A percentile compares a stretch with the other conserved stretches of the same genome.
Conservation (phyloP, 108 stramenopile species). For the Fragilariopsis cylindrus region DNA sequence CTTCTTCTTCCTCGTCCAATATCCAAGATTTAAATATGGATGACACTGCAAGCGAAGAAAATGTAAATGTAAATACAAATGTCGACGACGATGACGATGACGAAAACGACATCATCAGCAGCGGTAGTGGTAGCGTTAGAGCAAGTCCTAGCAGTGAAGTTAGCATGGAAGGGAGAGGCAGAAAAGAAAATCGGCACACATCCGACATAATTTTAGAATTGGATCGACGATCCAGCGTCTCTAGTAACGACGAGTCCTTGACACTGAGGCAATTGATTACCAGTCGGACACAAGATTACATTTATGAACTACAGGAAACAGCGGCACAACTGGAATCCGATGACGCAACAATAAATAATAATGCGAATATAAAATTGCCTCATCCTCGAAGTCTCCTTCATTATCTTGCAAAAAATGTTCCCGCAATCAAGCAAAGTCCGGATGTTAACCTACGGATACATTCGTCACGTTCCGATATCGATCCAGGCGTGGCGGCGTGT, state of each 20-base stretch:
- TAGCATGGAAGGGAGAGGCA: not conserved
- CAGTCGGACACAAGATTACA: constrained; percentile 28
- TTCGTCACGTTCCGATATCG: constrained; percentile 45
- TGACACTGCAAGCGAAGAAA: not conserved
- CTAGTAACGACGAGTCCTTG: constrained; percentile 27
- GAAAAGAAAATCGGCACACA: constrained; percentile 14
- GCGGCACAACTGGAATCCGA: constrained; percentile 1
- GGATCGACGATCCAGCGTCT: constrained; percentile 14
- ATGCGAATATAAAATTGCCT: constrained; percentile 20
- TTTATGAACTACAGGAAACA: constrained; percentile 30
- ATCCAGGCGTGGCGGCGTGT: constrained; percentile 53
- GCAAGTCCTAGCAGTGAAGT: not conserved
- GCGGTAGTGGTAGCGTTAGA: not conserved
- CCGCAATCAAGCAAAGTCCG: constrained; percentile 58
- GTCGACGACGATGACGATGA: not conserved
- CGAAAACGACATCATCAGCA: not conserved
- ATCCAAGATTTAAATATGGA: no score
- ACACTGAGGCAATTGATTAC: constrained; percentile 32
- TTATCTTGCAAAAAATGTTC: constrained; percentile 59
- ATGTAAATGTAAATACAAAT: not conserved
- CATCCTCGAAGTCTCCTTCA: constrained; percentile 51
- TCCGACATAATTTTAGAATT: constrained; percentile 18
- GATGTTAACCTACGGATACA: constrained; percentile 55
- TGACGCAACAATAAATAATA: not conserved
- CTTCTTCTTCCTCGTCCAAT: no score